Conservation (phyloP, 192 early-diverging fungal species). For the Gamsiella multidivaricata region DNA sequence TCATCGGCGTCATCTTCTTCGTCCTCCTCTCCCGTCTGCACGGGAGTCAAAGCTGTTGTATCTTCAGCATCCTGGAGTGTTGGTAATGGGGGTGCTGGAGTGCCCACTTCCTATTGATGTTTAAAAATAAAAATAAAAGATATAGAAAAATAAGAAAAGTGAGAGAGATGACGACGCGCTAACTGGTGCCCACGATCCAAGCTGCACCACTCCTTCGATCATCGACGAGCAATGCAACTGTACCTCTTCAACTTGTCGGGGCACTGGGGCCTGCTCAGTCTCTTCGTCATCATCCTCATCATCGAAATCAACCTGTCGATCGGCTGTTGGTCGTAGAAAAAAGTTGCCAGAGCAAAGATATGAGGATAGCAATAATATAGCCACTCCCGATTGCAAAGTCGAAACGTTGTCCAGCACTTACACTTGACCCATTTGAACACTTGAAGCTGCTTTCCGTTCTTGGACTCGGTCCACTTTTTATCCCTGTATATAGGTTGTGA, state of each 20-base stretch:
- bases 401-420: slow-evolving; percentile 11
- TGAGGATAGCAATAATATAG: not conserved
- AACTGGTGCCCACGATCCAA: not conserved
- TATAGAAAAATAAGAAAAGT: not conserved
- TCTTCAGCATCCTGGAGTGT: slow-evolving; percentile 51
- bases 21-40: slow-evolving; percentile 41
- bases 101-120: slow-evolving; percentile 51
- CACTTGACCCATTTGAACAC: slow-evolving; percentile 60
- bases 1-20: slow-evolving; percentile 39
- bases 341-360: not conserved
- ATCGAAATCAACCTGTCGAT: slow-evolving; percentile 55
- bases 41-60: slow-evolving; percentile 35
- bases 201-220: too few species aligned
- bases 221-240: not conserved
- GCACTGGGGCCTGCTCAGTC: slow-evolving; percentile 31
- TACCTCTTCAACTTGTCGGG: slow-evolving; percentile 36
- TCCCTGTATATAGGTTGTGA: too few species aligned
- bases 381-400: not conserved
- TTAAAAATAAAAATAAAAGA: too few species aligned
- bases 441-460: slow-evolving; percentile 50
- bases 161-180: not conserved
- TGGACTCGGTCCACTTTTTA: slow-evolving; percentile 56
- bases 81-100: slow-evolving; percentile 36
- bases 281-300: slow-evolving; percentile 57
- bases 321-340: slow-evolving; percentile 23